These are phyloP conservation scores for Pseudogymnoascus sp. DNA, from an alignment of 2,329 filamentous ascomycete genomes.

Conservation along the genomic window DNA sequence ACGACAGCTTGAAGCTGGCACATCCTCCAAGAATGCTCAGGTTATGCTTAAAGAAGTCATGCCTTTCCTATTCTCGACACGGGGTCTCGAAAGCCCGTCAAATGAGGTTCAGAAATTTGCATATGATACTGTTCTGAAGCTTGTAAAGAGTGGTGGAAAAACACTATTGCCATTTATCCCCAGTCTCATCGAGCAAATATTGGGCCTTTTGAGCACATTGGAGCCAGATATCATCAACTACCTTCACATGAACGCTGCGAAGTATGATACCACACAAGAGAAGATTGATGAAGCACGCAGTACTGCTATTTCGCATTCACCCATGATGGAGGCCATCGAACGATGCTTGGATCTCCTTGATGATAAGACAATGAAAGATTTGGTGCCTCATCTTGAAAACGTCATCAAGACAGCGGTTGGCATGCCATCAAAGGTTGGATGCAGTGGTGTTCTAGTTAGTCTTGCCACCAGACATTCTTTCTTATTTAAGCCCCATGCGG, in stretches of 20 bases:
- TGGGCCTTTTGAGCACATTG: conserved; percentile 75
- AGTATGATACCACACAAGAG: conserved; percentile 77
- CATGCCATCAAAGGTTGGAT: conserved; percentile 89
- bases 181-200: conserved; percentile 68
- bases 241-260: conserved; percentile 76
- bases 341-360: conserved; percentile 80
- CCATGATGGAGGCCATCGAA: conserved; percentile 87
- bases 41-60: conserved; percentile 80
- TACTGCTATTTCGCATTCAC: conserved; percentile 72
- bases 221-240: conserved; percentile 90
- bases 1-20: conserved; percentile 73
- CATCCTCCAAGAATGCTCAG: conserved; percentile 58
- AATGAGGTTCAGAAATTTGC: conserved; percentile 82
- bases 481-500: conserved; percentile 66
- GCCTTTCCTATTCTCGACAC: conserved; percentile 81
- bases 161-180: conserved; percentile 73
- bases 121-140: conserved; percentile 72
- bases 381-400: conserved; percentile 64
- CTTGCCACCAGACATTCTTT: conserved; percentile 72
- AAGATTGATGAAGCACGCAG: conserved; percentile 84
- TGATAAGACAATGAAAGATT: conserved; percentile 62
- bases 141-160: conserved; percentile 81
- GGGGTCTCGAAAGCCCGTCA: conserved; percentile 80
- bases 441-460: conserved; percentile 74
- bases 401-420: conserved; percentile 82